Evolutionary conservation across 371 early-diverging fungal species (phyloP), one percentile per base, ranked within the genome.

Genomic region (Rhizopus arrhizus): DNA sequence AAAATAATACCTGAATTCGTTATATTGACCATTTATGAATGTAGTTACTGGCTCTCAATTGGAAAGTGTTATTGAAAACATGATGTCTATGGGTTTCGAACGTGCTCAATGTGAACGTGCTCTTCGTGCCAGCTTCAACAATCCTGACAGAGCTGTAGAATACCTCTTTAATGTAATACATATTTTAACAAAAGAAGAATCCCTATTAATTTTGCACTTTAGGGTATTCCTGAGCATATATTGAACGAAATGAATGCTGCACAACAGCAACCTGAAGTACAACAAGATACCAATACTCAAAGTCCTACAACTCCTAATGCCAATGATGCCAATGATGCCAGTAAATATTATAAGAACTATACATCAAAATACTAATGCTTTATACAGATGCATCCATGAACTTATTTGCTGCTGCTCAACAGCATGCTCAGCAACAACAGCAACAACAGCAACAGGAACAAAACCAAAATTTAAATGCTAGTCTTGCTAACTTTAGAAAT

Each of bases 101-200:
- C 86, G 93, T 54, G 91, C 92, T 11, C 85, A 95, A 67, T 91
- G 94, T 62, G 85, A 87, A 49, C 74, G 78, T 56, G 97, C 97
- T 32, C 93, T 98, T 90, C 87, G 95, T 38, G 97, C 97, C 13
- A 94, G 94, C 65, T 97, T 90, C 74, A 96, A 96, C 75, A 97
- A 98, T 71, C 95, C 98, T 4, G 96, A 96, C 68, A 84, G 98
- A 59, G 98, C 98, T 33, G 96, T 92, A 6, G 98, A 98, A 74
- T 98, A 97, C 71, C 78, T 98, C 58, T 87, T 96, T 72, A 95
- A 80, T 55, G 97, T 92, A 78, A 56, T 41, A 7, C 7, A 15
- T 41, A 1, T 22, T 36, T 55, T 13, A 12, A 28, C 1, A 15
- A 42, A 49, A 59, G 8, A 31, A 48, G 59, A 15, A 47, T 33